phyloP scores from a whole-genome alignment of 1,284 basidiomycete species.

The Cutaneotrichosporon sp. region DNA sequence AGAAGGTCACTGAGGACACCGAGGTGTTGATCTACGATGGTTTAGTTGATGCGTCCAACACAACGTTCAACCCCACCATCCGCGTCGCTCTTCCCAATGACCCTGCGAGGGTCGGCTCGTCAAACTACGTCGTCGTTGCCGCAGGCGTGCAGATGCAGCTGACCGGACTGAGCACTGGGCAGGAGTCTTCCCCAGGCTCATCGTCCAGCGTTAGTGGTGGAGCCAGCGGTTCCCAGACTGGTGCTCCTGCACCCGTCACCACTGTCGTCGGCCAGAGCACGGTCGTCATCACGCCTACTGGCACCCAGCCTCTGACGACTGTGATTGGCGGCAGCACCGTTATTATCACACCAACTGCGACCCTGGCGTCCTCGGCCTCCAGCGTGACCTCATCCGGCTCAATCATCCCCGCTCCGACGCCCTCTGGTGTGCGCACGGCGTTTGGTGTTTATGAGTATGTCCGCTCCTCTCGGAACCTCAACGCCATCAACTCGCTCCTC shows the following conservation, averaged over 20 bases:
- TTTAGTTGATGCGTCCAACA: slow-evolving; percentile 69
- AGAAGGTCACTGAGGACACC: slow-evolving; percentile 69
- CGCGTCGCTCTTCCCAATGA: slow-evolving; percentile 65
- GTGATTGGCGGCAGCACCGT: background rate
- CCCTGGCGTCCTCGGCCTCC: background rate
- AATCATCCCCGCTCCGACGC: slow-evolving; percentile 15
- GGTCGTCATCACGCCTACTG: background rate
- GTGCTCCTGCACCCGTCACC: background rate
- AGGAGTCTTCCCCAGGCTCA: slow-evolving; percentile 14
- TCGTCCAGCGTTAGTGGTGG: background rate
- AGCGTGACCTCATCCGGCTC: slow-evolving; percentile 27
- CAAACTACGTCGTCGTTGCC: slow-evolving; percentile 75
- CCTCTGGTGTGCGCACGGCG: slow-evolving; percentile 27
- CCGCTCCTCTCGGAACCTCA: slow-evolving; percentile 27
- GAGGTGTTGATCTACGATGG: slow-evolving; percentile 73
- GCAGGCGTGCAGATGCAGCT: slow-evolving; percentile 73
- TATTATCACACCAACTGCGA: background rate
- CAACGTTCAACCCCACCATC: slow-evolving; percentile 70
- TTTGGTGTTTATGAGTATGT: slow-evolving; percentile 49
- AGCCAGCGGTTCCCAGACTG: background rate
- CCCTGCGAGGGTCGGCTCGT: slow-evolving; percentile 64
- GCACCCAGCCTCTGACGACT: background rate
- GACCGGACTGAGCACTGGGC: slow-evolving; percentile 45
- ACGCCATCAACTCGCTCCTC: slow-evolving; percentile 53
- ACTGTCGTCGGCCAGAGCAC: background rate